Conservation (phyloP, 345 rosid genomes). For the Rubroshorea leprosula region DNA sequence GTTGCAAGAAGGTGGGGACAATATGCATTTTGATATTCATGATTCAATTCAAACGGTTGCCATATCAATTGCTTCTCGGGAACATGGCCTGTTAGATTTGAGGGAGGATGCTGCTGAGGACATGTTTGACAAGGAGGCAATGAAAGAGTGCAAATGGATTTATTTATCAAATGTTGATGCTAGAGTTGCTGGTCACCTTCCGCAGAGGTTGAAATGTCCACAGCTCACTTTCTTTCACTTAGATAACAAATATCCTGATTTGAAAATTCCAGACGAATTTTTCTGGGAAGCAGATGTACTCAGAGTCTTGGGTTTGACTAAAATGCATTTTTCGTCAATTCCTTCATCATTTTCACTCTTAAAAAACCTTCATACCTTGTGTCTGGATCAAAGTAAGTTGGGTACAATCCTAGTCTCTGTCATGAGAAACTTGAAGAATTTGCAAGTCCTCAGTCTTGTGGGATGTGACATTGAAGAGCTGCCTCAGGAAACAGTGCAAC, state of each 20-base stretch:
- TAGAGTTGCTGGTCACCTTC: conserved; percentile 8
- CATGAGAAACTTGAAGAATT: too few species aligned
- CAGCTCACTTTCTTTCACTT: conserved; percentile 5
- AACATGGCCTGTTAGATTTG: not conserved
- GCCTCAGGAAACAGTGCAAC: too few species aligned
- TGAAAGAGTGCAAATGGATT: too few species aligned
- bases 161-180: not conserved
- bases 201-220: conserved; percentile 10
- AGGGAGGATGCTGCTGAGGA: not conserved
- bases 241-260: not conserved
- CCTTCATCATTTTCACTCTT: conserved; percentile 12
- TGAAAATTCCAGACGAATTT: conserved; percentile 8
- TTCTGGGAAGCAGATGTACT: conserved; percentile 13
- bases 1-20: conserved; percentile 12
- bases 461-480: too few species aligned
- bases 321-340: not conserved
- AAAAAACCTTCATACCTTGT: conserved; percentile 12
- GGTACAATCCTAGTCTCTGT: too few species aligned
- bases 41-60: conserved; percentile 11
- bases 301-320: conserved; percentile 23
- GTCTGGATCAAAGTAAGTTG: not conserved
- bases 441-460: too few species aligned
- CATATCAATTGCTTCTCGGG: conserved; percentile 10
- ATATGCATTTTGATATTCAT: conserved; percentile 6
- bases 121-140: not conserved